A percentile compares a stretch with the other conserved stretches of the same genome.
Conservation (phyloP, 179 eudicot species). For the Beta corolliflora region DNA sequence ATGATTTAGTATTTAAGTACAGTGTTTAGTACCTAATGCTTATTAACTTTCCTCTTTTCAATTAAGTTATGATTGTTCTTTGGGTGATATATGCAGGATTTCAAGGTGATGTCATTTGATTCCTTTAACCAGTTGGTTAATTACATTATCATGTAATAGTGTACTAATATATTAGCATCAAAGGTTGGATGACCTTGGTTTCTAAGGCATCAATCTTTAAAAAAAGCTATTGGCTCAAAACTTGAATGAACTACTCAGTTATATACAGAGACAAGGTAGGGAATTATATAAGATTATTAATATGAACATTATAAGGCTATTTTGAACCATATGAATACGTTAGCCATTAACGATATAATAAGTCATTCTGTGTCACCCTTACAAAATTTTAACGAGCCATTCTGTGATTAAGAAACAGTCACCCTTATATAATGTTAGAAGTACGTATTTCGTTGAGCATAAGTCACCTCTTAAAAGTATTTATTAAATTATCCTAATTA, state of each 20-base stretch:
- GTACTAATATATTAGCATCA: background rate
- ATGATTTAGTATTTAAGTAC: background rate
- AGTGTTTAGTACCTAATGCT: conserved; percentile 9
- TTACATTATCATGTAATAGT: background rate
- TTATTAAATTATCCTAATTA: too few relatives aligned
- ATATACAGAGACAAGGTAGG: background rate
- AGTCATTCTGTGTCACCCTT: too few relatives aligned
- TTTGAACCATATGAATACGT: too few relatives aligned
- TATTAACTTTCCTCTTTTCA: conserved; percentile 8
- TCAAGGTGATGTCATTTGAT: conserved; percentile 25
- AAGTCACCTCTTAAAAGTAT: too few relatives aligned
- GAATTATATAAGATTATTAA: background rate
- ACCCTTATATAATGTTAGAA: too few relatives aligned
- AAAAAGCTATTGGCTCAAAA: background rate
- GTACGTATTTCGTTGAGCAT: too few relatives aligned
- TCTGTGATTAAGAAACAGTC: too few relatives aligned
- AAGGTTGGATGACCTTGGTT: background rate
- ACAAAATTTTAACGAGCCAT: too few relatives aligned
- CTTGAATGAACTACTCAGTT: background rate
- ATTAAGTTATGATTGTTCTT: background rate
- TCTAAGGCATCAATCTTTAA: background rate
- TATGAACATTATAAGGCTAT: too few relatives aligned
- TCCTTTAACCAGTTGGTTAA: conserved; percentile 4
- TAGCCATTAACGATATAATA: too few relatives aligned
- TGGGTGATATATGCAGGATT: background rate